Evolutionary conservation across 2,329 filamentous ascomycete species (phyloP).

Genomic region (Alternaria consortialis): DNA sequence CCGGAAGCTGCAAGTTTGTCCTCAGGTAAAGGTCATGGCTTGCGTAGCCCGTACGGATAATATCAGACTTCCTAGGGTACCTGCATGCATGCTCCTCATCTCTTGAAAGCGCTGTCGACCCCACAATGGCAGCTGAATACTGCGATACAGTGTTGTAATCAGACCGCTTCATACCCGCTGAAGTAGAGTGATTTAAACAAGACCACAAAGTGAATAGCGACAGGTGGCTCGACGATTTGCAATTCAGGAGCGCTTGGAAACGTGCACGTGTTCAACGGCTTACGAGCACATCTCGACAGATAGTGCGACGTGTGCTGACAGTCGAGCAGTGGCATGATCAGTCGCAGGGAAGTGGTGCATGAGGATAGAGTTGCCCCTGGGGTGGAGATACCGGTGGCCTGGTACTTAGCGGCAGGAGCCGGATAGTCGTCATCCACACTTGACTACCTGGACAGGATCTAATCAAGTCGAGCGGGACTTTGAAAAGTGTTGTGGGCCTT

Average conservation of each 20-base stretch:
- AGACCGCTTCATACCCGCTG: neutral
- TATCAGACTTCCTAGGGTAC: conserved; percentile 20
- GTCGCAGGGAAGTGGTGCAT: conserved; percentile 10
- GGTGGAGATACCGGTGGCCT: conserved; percentile 10
- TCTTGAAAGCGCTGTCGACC: conserved; percentile 25
- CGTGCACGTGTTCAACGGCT: conserved; percentile 4
- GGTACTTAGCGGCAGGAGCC: conserved; percentile 31
- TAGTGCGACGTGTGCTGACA: conserved; percentile 12
- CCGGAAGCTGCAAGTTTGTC: neutral
- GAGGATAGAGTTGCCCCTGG: neutral
- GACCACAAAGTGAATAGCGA: neutral
- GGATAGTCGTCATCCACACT: conserved; percentile 14
- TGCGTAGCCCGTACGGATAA: conserved; percentile 38
- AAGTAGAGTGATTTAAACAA: neutral
- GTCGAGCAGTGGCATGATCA: conserved; percentile 2
- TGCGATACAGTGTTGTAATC: conserved; percentile 6
- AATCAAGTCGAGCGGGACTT: neutral
- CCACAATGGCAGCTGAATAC: conserved; percentile 23
- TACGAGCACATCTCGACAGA: neutral
- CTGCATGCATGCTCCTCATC: conserved; percentile 5
- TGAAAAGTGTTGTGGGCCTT: neutral
- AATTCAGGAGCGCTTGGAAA: neutral
- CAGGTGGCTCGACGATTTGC: no score
- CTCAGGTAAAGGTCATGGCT: neutral
- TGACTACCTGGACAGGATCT: neutral